Base-by-base conservation (phyloP, 2,329 filamentous ascomycete species). In the Trichoderma koningii region DNA sequence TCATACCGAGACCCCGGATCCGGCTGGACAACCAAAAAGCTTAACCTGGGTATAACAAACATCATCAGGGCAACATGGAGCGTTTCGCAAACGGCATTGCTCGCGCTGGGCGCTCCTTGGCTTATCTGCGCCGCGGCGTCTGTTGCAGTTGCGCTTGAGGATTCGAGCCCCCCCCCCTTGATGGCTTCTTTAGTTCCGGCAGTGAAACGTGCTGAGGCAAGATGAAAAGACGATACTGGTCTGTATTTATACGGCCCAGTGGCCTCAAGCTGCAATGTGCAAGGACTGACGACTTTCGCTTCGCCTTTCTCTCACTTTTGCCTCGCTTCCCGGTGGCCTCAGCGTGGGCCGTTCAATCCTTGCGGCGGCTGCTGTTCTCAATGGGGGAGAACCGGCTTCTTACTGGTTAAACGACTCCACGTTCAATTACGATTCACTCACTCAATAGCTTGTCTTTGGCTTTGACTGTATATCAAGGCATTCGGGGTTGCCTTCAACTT, bases 301-400 rank as follows among this genome's bases (percentile, higher is more conserved):
- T 45, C 57, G 41, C 61, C 51, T 60, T 48, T 57, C 47, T 62
- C 66, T 67, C 51, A 47, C 45, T 57, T 48, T 10, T 47, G 52
- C 41, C 19, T 47, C 26, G 45, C 48, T 19, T 48, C 26, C 55
- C 52, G 15, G 47, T 42, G 45, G 34, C 55, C 48, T 67, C 41
- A 57, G 52, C 38, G 19, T 66, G 48, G 38, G 71, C 69, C 73
- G 70, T 74, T 73, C 73, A 74, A 72, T 76, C 73, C 68, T 73
- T 76, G 64, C 71, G 72, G 72, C 71, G 71, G 70, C 72, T 75
- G 70, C 71, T 68, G 61, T 68, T 67, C 64, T 68, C 15, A 66
- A 56, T 17, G 66, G 64, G 63, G 4, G 30, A 51, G 52, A 66
- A 67, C 45, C 42, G 44, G 60, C 64, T 55, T 63, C 62, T 56